Base-by-base conservation (phyloP, 1,284 basidiomycete species). In the Crepidotus sp. region DNA sequence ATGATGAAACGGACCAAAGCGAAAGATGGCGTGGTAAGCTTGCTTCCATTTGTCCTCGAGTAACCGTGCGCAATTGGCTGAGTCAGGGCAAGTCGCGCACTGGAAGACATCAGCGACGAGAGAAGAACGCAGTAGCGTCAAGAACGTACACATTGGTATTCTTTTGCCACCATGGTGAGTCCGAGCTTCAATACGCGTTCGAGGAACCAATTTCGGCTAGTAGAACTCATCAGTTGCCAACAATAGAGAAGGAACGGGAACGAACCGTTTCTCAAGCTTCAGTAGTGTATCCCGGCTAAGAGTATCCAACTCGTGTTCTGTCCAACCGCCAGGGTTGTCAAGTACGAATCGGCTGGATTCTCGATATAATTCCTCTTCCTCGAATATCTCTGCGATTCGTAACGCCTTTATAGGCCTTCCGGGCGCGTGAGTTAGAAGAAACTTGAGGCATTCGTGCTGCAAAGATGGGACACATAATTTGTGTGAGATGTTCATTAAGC, bases 41-140 rank as follows among this genome's bases (percentile, higher is more conserved):
- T 86, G 83, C 32, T 80, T 70, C 90, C 92, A 97, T 60, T 93
- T 93, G 51, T 95, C 93, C 57, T 95, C 90, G 6, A 97, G 73
- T n/a, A 85, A 65, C n/a, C 79, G 74, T 14, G 91, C 91, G 59
- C 93, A 97, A 14, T 62, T 71, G 0, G 72, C 45, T 1, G 88
- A 68, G 53, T 96, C 92, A 3, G 89, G 87, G 59, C 93, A 97
- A 11, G 84, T 81, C 0, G 76, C 58, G 48, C 87, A 87, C 89
- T 93, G 51, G 49, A 45, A 21, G 30, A 37, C 17, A 15, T 32
- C 26, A 29, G 53, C 50, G 53, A 51, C 35, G 40, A 40, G 34
- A 11, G 6, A 33, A 34, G 27, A 10, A n/a, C n/a, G n/a, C 6
- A 6, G 7, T 5, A 17, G 9, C 18, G 14, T 38, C 11, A 25